Evolutionary conservation across 2,329 filamentous ascomycete genomes (phyloP).

Genomic region (Fusarium fujikuroi): DNA sequence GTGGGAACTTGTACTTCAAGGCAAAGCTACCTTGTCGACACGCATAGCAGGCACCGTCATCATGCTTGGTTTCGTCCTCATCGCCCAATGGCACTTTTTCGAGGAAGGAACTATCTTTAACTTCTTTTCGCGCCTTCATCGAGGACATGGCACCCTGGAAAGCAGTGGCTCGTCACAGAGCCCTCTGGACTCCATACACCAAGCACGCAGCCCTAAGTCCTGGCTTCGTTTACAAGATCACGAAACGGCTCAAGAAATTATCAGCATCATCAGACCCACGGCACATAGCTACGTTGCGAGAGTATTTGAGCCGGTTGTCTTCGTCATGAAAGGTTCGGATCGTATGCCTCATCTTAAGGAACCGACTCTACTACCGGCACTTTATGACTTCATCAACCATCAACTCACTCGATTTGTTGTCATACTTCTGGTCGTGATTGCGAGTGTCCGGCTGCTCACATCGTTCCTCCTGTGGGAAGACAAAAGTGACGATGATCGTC

Average conservation of each 20-base stretch:
- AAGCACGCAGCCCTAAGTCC: conserved; percentile 78
- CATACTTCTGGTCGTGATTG: conserved; percentile 70
- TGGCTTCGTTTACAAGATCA: conserved; percentile 84
- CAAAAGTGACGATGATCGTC: conserved; percentile 57
- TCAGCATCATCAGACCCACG: conserved; percentile 77
- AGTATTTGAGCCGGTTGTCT: conserved; percentile 79
- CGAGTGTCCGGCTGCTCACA: conserved; percentile 75
- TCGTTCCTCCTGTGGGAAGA: conserved; percentile 79
- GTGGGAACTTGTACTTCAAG: conserved; percentile 73
- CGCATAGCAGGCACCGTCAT: conserved; percentile 79
- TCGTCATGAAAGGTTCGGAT: conserved; percentile 76
- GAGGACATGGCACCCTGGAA: conserved; percentile 19
- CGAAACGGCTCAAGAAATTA: conserved; percentile 80
- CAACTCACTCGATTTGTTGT: conserved; percentile 69
- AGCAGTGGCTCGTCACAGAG: conserved; percentile 47
- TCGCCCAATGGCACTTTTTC: conserved; percentile 83
- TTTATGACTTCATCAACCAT: conserved; percentile 74
- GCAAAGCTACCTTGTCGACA: conserved; percentile 75
- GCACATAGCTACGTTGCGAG: conserved; percentile 77
- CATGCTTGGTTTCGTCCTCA: conserved; percentile 76
- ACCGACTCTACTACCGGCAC: conserved; percentile 50
- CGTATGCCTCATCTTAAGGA: conserved; percentile 64
- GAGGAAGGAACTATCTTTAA: conserved; percentile 62
- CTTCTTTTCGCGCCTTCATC: conserved; percentile 42
- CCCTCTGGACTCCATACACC: conserved; percentile 70